Percentiles rank a stretch among this genome's conserved stretches.
These are phyloP conservation scores for Cryptosporidium tyzzeri DNA, from an alignment of 169 alveolate genomes.

Conservation along the genomic window DNA sequence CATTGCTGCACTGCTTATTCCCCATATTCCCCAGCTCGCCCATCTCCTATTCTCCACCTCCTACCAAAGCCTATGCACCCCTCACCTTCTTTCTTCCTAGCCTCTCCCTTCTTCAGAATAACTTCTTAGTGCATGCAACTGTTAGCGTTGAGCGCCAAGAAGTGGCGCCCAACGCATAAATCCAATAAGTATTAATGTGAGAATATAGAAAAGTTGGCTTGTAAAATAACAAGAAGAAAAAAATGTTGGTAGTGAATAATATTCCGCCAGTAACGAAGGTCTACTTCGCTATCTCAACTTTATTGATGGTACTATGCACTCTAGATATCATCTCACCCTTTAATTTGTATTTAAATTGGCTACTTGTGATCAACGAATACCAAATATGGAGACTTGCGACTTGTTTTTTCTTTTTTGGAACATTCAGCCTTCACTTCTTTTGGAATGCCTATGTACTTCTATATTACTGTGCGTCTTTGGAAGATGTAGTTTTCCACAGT, in stretches of 20 bases:
- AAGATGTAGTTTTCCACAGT: slow-evolving; percentile 79
- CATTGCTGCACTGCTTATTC: no score
- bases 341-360: slow-evolving; percentile 87
- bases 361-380: slow-evolving; percentile 81
- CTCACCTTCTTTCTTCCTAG: no score
- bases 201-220: slow-evolving; percentile 39
- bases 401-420: slow-evolving; percentile 91
- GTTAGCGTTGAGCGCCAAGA: background rate
- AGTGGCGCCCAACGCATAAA: slow-evolving; percentile 16
- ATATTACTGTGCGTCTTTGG: slow-evolving; percentile 81
- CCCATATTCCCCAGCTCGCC: background rate
- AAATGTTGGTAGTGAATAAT: slow-evolving; percentile 39
- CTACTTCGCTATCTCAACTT: slow-evolving; percentile 84
- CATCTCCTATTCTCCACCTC: no score
- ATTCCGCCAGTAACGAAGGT: slow-evolving; percentile 86
- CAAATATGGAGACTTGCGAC: slow-evolving; percentile 91
- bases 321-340: slow-evolving; percentile 87
- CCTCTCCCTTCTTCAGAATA: background rate
- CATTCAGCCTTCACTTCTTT: slow-evolving; percentile 90
- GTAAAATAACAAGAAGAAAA: background rate
- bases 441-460: slow-evolving; percentile 92
- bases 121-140: background rate
- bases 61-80: no score
- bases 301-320: slow-evolving; percentile 86
- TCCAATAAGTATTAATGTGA: slow-evolving; percentile 56